Base-by-base conservation (phyloP, 2,329 filamentous ascomycete species). In the Thermothelomyces thermophilus region DNA sequence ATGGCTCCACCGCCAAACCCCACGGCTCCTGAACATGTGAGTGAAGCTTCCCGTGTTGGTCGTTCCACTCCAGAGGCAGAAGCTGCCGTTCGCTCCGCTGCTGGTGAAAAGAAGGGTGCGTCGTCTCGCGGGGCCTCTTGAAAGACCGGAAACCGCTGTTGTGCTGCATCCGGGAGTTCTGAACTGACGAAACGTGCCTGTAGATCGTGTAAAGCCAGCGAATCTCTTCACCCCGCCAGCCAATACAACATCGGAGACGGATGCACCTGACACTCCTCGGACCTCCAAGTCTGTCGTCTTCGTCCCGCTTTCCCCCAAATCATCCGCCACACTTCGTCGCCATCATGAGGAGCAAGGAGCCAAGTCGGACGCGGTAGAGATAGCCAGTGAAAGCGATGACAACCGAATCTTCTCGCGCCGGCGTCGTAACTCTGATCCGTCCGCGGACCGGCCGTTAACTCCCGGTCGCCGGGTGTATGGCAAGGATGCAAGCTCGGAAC, bases 241-340 rank as follows among this genome's bases (percentile, higher is more conserved):
- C 8, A 6, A 39, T 2, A 16, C 24, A 31, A 39, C 47, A 10
- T 51, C 56, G 4, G 52, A 56, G 4, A 17, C 44, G 8, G 35
- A 50, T 5, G 45, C 45, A 3, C 47, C 42, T 8, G 52, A 56
- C 26, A 45, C 51, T 11, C 58, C 59, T 3, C 50, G 53, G 13
- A 54, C 57, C 11, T 22, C 58, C 19, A 74, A 74, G 52, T 70
- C 70, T 1, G 73, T 77, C 1, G 57, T 64, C 1, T 78, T 76
- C 48, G 67, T 70, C 2, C 74, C 75, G 0, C 59, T 78, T 35
- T 77, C 74, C 2, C 75, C 75, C 0, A 69, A 72, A 46, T 76
- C 73, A 14, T 70, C 70, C 0, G 68, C 63, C 48, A 75, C 73
- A 0, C 70, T 76, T 58, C 63, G 66, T 17, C 62, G 66, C 22